These are phyloP conservation scores for Fusarium buharicum DNA, from an alignment of 2,329 filamentous ascomycete genomes.

Conservation along the genomic window DNA sequence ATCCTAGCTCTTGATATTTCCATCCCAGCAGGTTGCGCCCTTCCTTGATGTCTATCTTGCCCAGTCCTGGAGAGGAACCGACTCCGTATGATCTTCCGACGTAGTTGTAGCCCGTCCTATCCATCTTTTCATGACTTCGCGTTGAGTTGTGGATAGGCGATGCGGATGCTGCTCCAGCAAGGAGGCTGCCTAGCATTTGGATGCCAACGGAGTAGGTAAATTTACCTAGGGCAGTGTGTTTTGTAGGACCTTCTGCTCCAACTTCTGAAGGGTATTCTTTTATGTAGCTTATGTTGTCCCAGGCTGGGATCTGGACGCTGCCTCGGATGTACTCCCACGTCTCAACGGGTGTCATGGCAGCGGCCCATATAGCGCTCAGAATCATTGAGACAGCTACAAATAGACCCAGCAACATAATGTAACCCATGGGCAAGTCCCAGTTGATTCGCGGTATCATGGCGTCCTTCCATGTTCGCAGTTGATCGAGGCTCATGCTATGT, in stretches of 20 bases:
- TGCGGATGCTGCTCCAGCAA: constrained; percentile 37
- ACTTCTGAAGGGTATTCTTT: constrained; percentile 43
- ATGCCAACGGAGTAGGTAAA: constrained; percentile 44
- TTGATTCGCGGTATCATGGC: constrained; percentile 20
- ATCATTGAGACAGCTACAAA: constrained; percentile 23
- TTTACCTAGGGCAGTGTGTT: constrained; percentile 29
- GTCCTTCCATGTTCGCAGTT: constrained; percentile 20
- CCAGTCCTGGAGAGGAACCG: constrained; percentile 42
- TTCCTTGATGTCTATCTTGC: constrained; percentile 3
- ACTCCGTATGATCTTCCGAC: constrained; percentile 45
- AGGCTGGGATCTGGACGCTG: constrained; percentile 39
- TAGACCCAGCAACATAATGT: neutral
- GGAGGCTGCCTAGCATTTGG: constrained; percentile 37
- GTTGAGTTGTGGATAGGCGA: constrained; percentile 32
- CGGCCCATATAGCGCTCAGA: constrained; percentile 36
- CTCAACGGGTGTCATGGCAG: constrained; percentile 40
- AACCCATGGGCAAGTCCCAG: constrained; percentile 18
- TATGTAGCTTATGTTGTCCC: constrained; percentile 32
- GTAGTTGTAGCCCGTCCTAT: constrained; percentile 43
- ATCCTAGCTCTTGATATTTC: constrained; percentile 50
- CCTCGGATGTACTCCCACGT: constrained; percentile 4
- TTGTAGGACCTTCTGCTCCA: constrained; percentile 21
- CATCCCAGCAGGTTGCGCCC: constrained; percentile 39
- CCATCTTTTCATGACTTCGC: constrained; percentile 41
- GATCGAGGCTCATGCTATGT: constrained; percentile 20